Evolutionary conservation across 164 flowering plant genomes (phyloP).

Genomic region (Piper longum): DNA sequence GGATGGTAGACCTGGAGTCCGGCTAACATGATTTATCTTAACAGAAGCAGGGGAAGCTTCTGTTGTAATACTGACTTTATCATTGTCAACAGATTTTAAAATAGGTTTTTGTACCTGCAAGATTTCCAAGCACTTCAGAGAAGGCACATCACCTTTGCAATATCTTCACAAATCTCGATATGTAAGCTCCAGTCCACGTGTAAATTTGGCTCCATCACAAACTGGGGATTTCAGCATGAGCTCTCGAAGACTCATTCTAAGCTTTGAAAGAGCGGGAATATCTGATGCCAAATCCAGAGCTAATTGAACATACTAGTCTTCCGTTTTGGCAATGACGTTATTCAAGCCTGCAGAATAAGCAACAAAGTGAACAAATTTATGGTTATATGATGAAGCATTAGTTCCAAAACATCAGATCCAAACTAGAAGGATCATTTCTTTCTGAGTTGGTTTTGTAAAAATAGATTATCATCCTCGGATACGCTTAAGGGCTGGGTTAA

Average conservation of each 20-base stretch:
- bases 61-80: constrained; percentile 6
- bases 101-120: constrained; percentile 23
- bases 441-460: no score
- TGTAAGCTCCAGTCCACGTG: constrained; percentile 42
- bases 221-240: constrained; percentile 81
- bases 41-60: constrained; percentile 1
- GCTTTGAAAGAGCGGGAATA: constrained; percentile 48
- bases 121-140: constrained; percentile 38
- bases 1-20: not conserved
- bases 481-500: no score
- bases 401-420: not conserved
- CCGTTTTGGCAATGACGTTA: constrained; percentile 66
- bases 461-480: no score
- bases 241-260: constrained; percentile 66
- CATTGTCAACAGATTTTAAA: constrained; percentile 15
- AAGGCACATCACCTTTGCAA: constrained; percentile 77
- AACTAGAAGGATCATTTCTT: no score
- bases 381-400: not conserved
- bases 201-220: constrained; percentile 68
- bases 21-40: constrained; percentile 7
- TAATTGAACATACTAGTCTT: constrained; percentile 69
- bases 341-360: constrained; percentile 39
- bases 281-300: constrained; percentile 75
- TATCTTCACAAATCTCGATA: constrained; percentile 75
- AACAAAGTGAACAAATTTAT: not conserved